A percentile compares a stretch with the other conserved stretches of the same genome.
phyloP scores from a whole-genome alignment of 78 protist species.

The Polysphondylium violaceum region DNA sequence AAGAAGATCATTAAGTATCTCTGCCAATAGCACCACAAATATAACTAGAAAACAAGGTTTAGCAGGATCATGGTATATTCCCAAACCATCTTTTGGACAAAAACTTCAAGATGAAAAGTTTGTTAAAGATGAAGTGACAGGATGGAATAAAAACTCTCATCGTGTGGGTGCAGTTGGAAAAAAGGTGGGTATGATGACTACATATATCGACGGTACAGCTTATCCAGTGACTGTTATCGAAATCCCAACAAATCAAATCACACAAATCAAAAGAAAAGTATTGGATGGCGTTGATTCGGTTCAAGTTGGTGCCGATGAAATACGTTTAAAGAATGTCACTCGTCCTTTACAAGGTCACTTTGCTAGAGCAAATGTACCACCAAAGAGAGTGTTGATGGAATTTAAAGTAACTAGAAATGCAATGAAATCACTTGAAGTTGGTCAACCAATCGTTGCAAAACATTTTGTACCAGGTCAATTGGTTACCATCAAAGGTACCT shows the following conservation, averaged over 20 bases:
- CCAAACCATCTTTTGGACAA: conserved; percentile 78
- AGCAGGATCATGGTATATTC: conserved; percentile 58
- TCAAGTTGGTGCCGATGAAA: conserved; percentile 73
- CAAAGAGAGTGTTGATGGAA: conserved; percentile 76
- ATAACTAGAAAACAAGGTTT: conserved; percentile 14
- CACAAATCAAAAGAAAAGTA: conserved; percentile 47
- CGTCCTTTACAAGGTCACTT: conserved; percentile 61
- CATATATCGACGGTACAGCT: conserved; percentile 26
- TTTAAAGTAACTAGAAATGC: conserved; percentile 81
- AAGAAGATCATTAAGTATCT: not conserved
- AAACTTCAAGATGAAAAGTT: not conserved
- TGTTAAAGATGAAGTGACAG: conserved; percentile 18
- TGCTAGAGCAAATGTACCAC: conserved; percentile 63
- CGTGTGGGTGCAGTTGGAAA: conserved; percentile 79
- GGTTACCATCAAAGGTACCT: conserved; percentile 64
- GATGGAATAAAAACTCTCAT: conserved; percentile 50
- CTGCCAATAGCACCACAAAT: not conserved
- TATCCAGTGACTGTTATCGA: conserved; percentile 71
- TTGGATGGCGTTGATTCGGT: conserved; percentile 57
- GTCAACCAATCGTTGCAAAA: conserved; percentile 56
- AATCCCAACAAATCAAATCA: conserved; percentile 52
- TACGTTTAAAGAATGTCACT: conserved; percentile 55
- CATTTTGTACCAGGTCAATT: conserved; percentile 90
- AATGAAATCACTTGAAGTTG: conserved; percentile 59
- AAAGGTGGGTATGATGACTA: conserved; percentile 72